A percentile compares a stretch with the other conserved stretches of the same genome.
These are phyloP conservation scores for Carpinus fangiana DNA, from an alignment of 306 rosid genomes.

Conservation along the genomic window DNA sequence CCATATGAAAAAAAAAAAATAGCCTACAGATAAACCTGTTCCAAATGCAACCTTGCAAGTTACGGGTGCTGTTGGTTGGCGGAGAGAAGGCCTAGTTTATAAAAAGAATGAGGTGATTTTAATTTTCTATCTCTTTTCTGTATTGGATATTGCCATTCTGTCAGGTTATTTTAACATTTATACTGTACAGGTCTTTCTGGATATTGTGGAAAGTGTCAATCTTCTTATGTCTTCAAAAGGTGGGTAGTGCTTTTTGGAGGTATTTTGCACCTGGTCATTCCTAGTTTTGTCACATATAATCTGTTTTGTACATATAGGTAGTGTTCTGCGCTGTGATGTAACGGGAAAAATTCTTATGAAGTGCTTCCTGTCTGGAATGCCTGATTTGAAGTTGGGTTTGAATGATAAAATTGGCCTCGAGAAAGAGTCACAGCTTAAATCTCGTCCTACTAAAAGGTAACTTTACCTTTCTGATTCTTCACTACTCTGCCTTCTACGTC, in stretches of 20 bases:
- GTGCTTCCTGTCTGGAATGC: constrained; percentile 98
- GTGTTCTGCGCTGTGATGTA: constrained; percentile 90
- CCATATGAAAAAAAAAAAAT: not conserved
- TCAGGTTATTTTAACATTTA: constrained; percentile 12
- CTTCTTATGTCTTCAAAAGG: constrained; percentile 97
- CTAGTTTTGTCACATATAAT: constrained; percentile 29
- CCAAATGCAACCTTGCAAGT: constrained; percentile 97
- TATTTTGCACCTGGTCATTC: not conserved
- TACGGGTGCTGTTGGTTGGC: constrained; percentile 96
- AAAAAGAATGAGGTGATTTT: constrained; percentile 78
- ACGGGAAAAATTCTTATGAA: constrained; percentile 93
- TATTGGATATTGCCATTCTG: constrained; percentile 10
- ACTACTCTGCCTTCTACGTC: constrained; percentile 4
- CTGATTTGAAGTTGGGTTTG: constrained; percentile 91
- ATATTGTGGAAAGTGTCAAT: constrained; percentile 91
- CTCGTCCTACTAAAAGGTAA: constrained; percentile 89
- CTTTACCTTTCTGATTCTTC: constrained; percentile 4
- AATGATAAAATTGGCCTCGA: constrained; percentile 98
- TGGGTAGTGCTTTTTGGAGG: constrained; percentile 35
- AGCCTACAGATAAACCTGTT: constrained; percentile 77
- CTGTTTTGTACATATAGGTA: constrained; percentile 53
- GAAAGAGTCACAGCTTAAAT: constrained; percentile 84
- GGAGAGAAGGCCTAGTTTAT: constrained; percentile 89
- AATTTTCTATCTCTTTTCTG: constrained; percentile 9
- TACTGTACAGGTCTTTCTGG: constrained; percentile 75